A percentile compares a stretch with the other conserved stretches of the same genome.
These are phyloP conservation scores for Corrigiola litoralis DNA, from an alignment of 179 eudicot genomes.

Conservation along the genomic window DNA sequence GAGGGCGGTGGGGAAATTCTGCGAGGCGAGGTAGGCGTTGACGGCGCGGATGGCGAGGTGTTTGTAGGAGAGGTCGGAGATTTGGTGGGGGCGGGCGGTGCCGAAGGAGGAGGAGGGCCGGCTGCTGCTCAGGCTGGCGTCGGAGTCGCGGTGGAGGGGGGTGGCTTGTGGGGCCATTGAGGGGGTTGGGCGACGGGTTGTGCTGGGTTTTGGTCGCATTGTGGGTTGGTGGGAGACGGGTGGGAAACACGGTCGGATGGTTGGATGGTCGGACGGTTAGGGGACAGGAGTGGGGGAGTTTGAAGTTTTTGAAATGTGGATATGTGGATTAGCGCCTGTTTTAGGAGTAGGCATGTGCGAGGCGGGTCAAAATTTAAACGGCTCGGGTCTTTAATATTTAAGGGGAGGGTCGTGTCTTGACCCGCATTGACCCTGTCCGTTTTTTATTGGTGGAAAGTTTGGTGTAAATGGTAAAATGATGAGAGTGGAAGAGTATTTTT, in stretches of 20 bases:
- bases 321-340: no score
- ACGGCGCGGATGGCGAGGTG: conserved; percentile 49
- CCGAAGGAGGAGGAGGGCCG: conserved; percentile 58
- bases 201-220: conserved; percentile 2
- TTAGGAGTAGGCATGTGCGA: no score
- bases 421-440: no score
- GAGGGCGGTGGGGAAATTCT: conserved; percentile 28
- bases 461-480: no score
- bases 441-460: no score
- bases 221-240: neutral
- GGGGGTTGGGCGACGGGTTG: conserved; percentile 15
- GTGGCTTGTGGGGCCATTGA: conserved; percentile 7
- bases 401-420: no score
- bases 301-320: neutral
- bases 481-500: no score
- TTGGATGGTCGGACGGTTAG: neutral
- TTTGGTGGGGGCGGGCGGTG: conserved; percentile 20
- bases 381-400: no score
- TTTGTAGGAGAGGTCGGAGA: conserved; percentile 44
- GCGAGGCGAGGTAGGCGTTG: conserved; percentile 57
- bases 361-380: no score
- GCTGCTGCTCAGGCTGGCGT: conserved; percentile 65
- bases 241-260: neutral
- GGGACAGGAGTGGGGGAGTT: neutral
- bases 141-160: conserved; percentile 54